phyloP scores from a whole-genome alignment of 192 early-diverging fungal species.

The Paraglomus brasilianum region DNA sequence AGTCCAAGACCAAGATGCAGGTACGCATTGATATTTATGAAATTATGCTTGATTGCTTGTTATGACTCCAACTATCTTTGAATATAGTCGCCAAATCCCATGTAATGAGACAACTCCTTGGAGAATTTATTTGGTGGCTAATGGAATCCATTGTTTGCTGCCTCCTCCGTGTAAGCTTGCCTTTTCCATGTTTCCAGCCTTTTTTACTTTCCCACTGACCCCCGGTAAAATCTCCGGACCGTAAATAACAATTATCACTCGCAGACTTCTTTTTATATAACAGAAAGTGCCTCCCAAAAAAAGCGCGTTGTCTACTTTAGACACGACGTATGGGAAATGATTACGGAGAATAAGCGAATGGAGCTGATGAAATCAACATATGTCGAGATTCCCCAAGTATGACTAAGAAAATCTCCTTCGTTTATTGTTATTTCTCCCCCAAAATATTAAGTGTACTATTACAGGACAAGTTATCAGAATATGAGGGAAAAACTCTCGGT shows the following conservation, averaged over 20 bases:
- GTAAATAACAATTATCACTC: no score
- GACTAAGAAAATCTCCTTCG: background rate
- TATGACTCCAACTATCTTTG: no score
- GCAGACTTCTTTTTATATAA: background rate
- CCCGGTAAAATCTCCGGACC: background rate
- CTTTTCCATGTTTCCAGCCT: no score
- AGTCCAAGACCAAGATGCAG: background rate
- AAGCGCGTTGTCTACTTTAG: constrained; percentile 5
- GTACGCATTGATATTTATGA: background rate
- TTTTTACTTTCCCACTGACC: background rate
- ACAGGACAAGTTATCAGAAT: no score
- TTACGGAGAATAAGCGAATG: background rate
- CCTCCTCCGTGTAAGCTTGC: background rate
- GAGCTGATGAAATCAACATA: background rate
- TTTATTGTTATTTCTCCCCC: no score
- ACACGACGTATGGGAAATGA: background rate
- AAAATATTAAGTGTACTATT: no score
- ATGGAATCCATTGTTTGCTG: constrained; percentile 1
- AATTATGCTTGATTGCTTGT: no score
- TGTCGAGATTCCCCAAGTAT: background rate
- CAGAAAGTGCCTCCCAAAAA: background rate
- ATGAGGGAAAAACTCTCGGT: background rate
- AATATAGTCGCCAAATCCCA: background rate
- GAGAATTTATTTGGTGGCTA: constrained; percentile 24
- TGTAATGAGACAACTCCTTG: background rate